Conservation (phyloP, 805 yeast species). For the Nakazawaea siamensis region DNA sequence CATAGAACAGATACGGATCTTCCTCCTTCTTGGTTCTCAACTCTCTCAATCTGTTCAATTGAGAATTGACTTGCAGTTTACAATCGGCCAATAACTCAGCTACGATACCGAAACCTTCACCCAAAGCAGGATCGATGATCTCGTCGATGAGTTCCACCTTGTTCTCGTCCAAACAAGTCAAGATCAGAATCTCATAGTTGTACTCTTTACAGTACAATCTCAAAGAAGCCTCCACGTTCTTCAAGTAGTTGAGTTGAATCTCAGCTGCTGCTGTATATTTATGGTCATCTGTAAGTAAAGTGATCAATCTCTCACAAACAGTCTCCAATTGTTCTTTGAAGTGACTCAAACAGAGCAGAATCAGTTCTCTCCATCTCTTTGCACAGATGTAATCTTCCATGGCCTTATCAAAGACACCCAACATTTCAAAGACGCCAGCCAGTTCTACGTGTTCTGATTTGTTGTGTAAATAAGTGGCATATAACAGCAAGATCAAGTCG, state of each 20-base stretch:
- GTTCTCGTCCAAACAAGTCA: conserved; percentile 44
- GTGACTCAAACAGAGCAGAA: conserved; percentile 33
- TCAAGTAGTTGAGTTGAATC: conserved; percentile 55
- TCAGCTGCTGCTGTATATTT: conserved; percentile 75
- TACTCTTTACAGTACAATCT: conserved; percentile 66
- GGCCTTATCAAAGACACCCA: conserved; percentile 51
- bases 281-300: conserved; percentile 56
- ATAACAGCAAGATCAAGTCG: conserved; percentile 43
- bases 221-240: conserved; percentile 55
- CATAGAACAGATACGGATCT: conserved; percentile 84
- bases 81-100: conserved; percentile 95
- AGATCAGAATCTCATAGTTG: conserved; percentile 66
- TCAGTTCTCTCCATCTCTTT: conserved; percentile 81
- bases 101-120: conserved; percentile 81
- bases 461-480: conserved; percentile 54
- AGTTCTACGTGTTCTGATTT: conserved; percentile 63
- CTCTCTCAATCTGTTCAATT: conserved; percentile 75
- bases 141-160: conserved; percentile 39
- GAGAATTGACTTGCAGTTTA: conserved; percentile 75
- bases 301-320: conserved; percentile 53
- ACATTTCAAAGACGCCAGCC: conserved; percentile 67
- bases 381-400: conserved; percentile 61
- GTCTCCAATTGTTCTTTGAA: conserved; percentile 31
- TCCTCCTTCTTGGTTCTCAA: conserved; percentile 73
- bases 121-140: conserved; percentile 63